A percentile compares a stretch with the other conserved stretches of the same genome.
These are phyloP conservation scores for Jamesozyma spencerorum DNA, from an alignment of 805 yeast genomes.

Conservation along the genomic window DNA sequence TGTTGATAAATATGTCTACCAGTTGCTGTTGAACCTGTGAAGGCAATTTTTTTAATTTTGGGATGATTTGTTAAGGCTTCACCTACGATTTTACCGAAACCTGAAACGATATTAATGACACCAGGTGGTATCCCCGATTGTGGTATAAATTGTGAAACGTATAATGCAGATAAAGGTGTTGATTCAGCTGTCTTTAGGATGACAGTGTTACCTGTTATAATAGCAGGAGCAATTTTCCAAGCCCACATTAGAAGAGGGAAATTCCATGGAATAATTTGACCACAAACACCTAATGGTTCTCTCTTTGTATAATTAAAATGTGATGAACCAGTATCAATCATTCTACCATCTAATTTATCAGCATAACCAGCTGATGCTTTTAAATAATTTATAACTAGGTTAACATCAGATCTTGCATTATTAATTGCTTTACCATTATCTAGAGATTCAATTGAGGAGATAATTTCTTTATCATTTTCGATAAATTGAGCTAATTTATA, in stretches of 20 bases:
- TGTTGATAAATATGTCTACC: slow-evolving; percentile 65
- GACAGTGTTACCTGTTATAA: slow-evolving; percentile 78
- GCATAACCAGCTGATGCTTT: slow-evolving; percentile 82
- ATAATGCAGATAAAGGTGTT: slow-evolving; percentile 75
- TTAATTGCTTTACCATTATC: slow-evolving; percentile 83
- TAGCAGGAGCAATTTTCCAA: slow-evolving; percentile 82
- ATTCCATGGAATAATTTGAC: slow-evolving; percentile 89
- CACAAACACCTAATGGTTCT: slow-evolving; percentile 85
- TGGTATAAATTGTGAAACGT: slow-evolving; percentile 50
- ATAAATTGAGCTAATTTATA: slow-evolving; percentile 69
- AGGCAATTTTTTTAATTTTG: slow-evolving; percentile 67
- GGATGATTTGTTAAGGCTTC: slow-evolving; percentile 61
- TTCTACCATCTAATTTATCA: slow-evolving; percentile 54
- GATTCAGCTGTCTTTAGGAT: slow-evolving; percentile 83
- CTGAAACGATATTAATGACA: slow-evolving; percentile 70
- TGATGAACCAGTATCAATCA: slow-evolving; percentile 51
- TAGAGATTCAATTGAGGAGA: slow-evolving; percentile 76
- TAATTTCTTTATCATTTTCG: slow-evolving; percentile 61
- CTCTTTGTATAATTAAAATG: slow-evolving; percentile 59
- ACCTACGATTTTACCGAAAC: slow-evolving; percentile 71
- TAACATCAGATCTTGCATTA: slow-evolving; percentile 70
- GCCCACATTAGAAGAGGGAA: slow-evolving; percentile 83
- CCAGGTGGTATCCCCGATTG: slow-evolving; percentile 80
- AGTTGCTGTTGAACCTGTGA: slow-evolving; percentile 82
- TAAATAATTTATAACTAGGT: slow-evolving; percentile 56